phyloP scores from a whole-genome alignment of 2,329 filamentous ascomycete species.

The Aspergillus fijiensis region DNA sequence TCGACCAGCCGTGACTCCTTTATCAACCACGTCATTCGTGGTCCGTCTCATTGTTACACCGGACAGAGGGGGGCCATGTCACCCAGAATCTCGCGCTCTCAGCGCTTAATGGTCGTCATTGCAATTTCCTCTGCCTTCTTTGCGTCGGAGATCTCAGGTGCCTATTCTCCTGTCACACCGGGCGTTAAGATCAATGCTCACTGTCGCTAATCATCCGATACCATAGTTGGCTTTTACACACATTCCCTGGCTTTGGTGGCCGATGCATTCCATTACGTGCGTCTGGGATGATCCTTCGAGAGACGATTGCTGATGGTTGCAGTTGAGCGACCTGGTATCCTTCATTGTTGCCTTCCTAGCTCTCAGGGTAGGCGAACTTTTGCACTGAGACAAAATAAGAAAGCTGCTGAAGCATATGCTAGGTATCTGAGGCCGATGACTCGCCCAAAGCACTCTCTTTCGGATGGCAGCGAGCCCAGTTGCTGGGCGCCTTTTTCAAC shows the following conservation, averaged over 20 bases:
- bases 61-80: slow-evolving; percentile 19
- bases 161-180: background rate
- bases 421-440: slow-evolving; percentile 58
- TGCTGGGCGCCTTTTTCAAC: slow-evolving; percentile 78
- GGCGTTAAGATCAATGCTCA: background rate
- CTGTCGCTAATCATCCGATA: background rate
- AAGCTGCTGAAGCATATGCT: slow-evolving; percentile 2
- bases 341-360: slow-evolving; percentile 67
- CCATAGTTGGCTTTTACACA: slow-evolving; percentile 66
- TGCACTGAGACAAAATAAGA: background rate
- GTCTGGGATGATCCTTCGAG: background rate
- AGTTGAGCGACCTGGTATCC: slow-evolving; percentile 70
- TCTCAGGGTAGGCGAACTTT: slow-evolving; percentile 51
- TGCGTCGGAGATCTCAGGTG: slow-evolving; percentile 33
- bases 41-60: background rate
- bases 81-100: slow-evolving; percentile 29
- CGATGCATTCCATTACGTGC: slow-evolving; percentile 73
- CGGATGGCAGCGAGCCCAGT: slow-evolving; percentile 73
- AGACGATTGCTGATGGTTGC: slow-evolving; percentile 11
- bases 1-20: slow-evolving; percentile 2
- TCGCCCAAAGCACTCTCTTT: slow-evolving; percentile 64
- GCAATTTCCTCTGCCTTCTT: slow-evolving; percentile 34
- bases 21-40: background rate
- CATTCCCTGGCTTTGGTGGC: slow-evolving; percentile 70
- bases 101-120: slow-evolving; percentile 31